phyloP scores from a whole-genome alignment of 768 basidiomycete species.

The Lyophyllum decastes region DNA sequence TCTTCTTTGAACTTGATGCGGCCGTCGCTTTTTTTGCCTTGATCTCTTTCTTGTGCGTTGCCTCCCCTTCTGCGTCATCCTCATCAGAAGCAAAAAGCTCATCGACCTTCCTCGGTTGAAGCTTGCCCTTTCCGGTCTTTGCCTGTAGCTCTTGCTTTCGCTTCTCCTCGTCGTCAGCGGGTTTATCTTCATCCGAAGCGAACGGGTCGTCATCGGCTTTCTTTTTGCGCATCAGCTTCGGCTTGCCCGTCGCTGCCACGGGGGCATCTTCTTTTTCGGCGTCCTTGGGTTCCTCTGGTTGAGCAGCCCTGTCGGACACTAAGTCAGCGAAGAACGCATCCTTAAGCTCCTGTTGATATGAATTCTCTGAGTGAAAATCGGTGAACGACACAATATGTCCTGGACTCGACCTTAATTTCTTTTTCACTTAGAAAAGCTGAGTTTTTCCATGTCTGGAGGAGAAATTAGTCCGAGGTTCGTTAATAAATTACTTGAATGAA shows the following conservation, averaged over 20 bases:
- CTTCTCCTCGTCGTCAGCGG: constrained; percentile 22
- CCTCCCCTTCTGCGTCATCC: constrained; percentile 26
- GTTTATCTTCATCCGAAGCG: constrained; percentile 46
- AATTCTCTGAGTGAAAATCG: neutral
- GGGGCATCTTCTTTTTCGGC: neutral
- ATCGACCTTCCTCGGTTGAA: constrained; percentile 24
- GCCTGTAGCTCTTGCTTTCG: constrained; percentile 3
- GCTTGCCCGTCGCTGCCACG: constrained; percentile 27
- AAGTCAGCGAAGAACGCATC: constrained; percentile 60
- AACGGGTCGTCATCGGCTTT: constrained; percentile 56
- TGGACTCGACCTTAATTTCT: constrained; percentile 57
- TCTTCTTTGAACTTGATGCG: constrained; percentile 14
- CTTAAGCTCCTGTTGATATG: constrained; percentile 51
- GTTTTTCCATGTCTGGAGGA: constrained; percentile 66
- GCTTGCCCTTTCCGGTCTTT: constrained; percentile 8
- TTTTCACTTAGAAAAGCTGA: constrained; percentile 54
- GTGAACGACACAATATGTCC: neutral
- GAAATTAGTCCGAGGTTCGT: neutral
- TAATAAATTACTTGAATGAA: neutral
- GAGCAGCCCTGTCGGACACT: constrained; percentile 27
- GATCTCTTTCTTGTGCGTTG: constrained; percentile 5
- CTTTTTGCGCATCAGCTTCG: constrained; percentile 51
- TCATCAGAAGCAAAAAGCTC: constrained; percentile 62
- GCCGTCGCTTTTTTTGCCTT: neutral
- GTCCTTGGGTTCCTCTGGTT: neutral